Evolutionary conservation across 352 stramenopile species (phyloP).

Genomic region (Phytophthora ramorum): DNA sequence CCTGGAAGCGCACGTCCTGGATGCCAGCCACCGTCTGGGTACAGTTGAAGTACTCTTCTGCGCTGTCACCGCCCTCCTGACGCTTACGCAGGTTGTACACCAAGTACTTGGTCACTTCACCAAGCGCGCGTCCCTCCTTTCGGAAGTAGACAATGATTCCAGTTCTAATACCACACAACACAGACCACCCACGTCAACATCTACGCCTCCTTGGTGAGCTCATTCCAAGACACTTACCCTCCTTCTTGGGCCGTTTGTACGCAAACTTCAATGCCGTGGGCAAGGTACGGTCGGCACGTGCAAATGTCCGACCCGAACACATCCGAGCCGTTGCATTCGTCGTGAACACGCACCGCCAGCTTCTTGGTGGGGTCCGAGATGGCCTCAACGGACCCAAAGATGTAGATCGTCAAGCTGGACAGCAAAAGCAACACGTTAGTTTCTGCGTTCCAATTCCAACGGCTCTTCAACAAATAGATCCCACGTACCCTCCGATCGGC

Average conservation of each 20-base stretch:
- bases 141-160: conserved; percentile 99
- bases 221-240: conserved; percentile 68
- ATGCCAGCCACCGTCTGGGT: conserved; percentile 98
- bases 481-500: conserved; percentile 94
- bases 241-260: conserved; percentile 97
- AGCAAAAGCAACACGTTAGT: conserved; percentile 13
- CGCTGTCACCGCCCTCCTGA: conserved; percentile 96
- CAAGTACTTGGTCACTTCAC: conserved; percentile 99
- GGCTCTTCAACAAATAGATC: conserved; percentile 7
- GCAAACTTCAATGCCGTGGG: conserved; percentile 99
- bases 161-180: conserved; percentile 53
- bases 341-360: conserved; percentile 97
- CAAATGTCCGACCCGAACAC: conserved; percentile 99
- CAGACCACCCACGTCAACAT: conserved; percentile 15
- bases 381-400: conserved; percentile 97
- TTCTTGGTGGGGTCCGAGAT: conserved; percentile 98
- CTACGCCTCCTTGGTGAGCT: neutral
- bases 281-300: conserved; percentile 99
- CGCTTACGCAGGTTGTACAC: conserved; percentile 99
- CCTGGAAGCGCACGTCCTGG: conserved; percentile 98
- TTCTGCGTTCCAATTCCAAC: neutral
- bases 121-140: conserved; percentile 97
- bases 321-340: conserved; percentile 99
- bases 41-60: conserved; percentile 99
- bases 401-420: conserved; percentile 95